Base-by-base conservation (phyloP, 352 stramenopile species). In the Phytophthora rubi region DNA sequence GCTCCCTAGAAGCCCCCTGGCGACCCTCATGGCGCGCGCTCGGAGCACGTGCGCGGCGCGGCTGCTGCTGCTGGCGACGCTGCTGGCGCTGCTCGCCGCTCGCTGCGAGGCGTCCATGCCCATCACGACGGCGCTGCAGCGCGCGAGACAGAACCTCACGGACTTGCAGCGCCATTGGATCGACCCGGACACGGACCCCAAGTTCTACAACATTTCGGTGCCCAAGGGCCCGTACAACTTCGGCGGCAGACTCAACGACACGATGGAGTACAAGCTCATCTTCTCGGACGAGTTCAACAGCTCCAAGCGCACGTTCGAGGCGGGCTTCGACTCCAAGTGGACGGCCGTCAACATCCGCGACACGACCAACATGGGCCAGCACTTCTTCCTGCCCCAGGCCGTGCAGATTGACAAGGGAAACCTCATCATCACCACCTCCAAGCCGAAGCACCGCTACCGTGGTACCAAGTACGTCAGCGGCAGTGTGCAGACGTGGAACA, bases 201-300 rank as follows among this genome's bases (percentile, higher is more conserved):
- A 91, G 16, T 68, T 71, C 33, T 82, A 83, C 74, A 84, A 70
- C 28, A 21, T 76, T 10, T 62, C 77, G 2, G 70, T 96, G 8
- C 82, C 89, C 30, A 56, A 56, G n/a, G 79, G 73, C 21, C 39
- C 77, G 21, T 82, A 83, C 60, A 61, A 84, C 28, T 81, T 80
- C 53, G 74, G 74, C 56, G 74, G 74, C 16, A 70, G 76, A 47
- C 44, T 51, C 18, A 70, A 57, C 47, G 68, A 67, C 12, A 79
- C 75, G 52, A 45, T 62, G 37, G 76, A 83, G 54, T 97, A 96
- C 77, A 60, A 81, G 32, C 80, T 98, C 53, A 95, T 98, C 67
- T 99, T 98, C 83, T 98, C 93, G 53, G 97, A 99, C 81, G 97
- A 99, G 77, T 99, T 99, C 80, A 95, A 99, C 71, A 82, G 88